A percentile compares a stretch with the other conserved stretches of the same genome.
These are phyloP conservation scores for Chrysosphaeria jannelii DNA, from an alignment of 2,329 filamentous ascomycete genomes.

Conservation along the genomic window DNA sequence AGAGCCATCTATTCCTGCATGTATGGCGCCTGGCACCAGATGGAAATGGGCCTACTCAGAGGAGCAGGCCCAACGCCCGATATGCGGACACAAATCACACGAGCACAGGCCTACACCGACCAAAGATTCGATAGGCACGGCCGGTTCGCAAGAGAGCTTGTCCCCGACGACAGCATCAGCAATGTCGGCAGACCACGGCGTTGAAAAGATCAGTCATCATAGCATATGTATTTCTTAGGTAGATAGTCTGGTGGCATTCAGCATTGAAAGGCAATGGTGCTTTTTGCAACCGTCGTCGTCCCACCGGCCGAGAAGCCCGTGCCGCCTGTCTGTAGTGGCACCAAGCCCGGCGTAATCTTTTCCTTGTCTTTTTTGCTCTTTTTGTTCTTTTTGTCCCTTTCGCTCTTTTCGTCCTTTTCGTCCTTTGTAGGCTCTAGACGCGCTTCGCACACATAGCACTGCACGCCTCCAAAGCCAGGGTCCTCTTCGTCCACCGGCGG, in stretches of 20 bases:
- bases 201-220: conserved; percentile 2
- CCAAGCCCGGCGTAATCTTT: conserved; percentile 33
- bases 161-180: not conserved
- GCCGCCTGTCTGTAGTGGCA: conserved; percentile 58
- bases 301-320: conserved; percentile 85
- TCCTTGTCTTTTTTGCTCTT: conserved; percentile 12
- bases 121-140: too few relatives aligned
- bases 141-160: not conserved
- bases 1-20: conserved; percentile 44
- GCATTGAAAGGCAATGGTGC: conserved; percentile 20
- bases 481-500: not conserved
- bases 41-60: not conserved
- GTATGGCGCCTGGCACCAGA: not conserved
- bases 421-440: conserved; percentile 27
- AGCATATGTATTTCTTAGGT: not conserved
- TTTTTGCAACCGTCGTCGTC: conserved; percentile 48
- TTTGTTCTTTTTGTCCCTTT: conserved; percentile 13
- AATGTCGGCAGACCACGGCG: conserved; percentile 1
- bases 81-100: not conserved
- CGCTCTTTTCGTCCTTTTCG: conserved; percentile 10
- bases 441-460: conserved; percentile 68
- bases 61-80: not conserved
- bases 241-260: conserved; percentile 1
- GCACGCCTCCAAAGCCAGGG: conserved; percentile 21
- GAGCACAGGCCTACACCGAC: not conserved